Percentiles rank a stretch among this genome's conserved stretches.
Conservation (phyloP, 2,329 filamentous ascomycete species). For the Passalora sequoiae region DNA sequence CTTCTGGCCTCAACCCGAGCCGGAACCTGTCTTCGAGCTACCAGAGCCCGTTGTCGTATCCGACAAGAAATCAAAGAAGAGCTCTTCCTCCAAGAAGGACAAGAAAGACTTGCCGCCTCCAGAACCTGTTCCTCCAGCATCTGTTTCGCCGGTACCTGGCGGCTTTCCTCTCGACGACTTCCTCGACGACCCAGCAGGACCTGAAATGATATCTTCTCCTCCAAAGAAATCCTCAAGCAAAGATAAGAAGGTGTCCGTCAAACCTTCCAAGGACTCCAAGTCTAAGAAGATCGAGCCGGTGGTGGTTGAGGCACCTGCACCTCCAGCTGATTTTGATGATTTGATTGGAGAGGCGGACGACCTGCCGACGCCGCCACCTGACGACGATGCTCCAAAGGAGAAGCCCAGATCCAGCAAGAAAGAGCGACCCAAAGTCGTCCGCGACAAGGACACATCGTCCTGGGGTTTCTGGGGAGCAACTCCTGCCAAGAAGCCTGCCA, state of each 20-base stretch:
- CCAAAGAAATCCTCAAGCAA: conserved; percentile 20
- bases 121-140: conserved; percentile 13
- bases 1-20: conserved; percentile 19
- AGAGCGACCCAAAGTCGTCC: conserved; percentile 70
- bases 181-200: conserved; percentile 25
- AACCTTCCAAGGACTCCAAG: conserved; percentile 33
- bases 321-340: conserved; percentile 21
- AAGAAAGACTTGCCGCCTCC: conserved; percentile 19
- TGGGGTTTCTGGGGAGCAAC: conserved; percentile 70
- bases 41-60: conserved; percentile 14
- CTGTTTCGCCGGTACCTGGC: conserved; percentile 39
- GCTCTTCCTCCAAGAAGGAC: conserved; percentile 18
- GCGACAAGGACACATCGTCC: conserved; percentile 55
- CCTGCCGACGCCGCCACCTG: conserved; percentile 49
- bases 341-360: conserved; percentile 30
- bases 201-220: conserved; percentile 19
- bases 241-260: conserved; percentile 22
- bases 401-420: conserved; percentile 61
- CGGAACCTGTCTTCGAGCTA: conserved; percentile 24
- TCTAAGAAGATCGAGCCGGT: conserved; percentile 35
- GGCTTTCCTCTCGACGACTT: conserved; percentile 45
- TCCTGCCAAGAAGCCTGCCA: conserved; percentile 28
- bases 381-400: conserved; percentile 37
- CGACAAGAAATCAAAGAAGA: conserved; percentile 28
- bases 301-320: conserved; percentile 20